A percentile compares a stretch with the other conserved stretches of the same genome.
Evolutionary conservation across 2,329 filamentous ascomycete genomes (phyloP).

Genomic region (Fusarium buharicum): DNA sequence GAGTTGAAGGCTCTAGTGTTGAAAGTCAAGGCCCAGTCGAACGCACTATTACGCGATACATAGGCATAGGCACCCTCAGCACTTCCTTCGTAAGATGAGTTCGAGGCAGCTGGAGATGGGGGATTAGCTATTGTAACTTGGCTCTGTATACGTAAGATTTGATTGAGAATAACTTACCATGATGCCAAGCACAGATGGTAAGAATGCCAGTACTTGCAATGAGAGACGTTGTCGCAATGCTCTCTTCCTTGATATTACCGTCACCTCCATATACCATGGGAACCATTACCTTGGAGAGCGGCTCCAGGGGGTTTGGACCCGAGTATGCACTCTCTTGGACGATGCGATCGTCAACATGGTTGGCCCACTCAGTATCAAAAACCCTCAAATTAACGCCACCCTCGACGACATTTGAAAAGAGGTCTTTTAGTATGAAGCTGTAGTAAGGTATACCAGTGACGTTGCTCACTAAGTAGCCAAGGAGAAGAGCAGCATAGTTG

Average conservation of each 20-base stretch:
- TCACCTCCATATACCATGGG: slow-evolving; percentile 21
- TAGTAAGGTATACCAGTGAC: slow-evolving; percentile 25
- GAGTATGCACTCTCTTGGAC: slow-evolving; percentile 30
- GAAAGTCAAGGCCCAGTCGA: slow-evolving; percentile 29
- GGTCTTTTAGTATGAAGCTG: slow-evolving; percentile 26
- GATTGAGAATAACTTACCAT: slow-evolving; percentile 19
- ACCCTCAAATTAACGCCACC: slow-evolving; percentile 22
- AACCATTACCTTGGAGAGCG: slow-evolving; percentile 1
- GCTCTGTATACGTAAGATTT: no score
- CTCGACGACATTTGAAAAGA: not conserved
- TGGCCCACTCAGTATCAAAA: slow-evolving; percentile 10
- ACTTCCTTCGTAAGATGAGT: no score
- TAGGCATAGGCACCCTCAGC: no score
- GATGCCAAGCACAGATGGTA: slow-evolving; percentile 22
- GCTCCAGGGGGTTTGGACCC: slow-evolving; percentile 14
- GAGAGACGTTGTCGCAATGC: slow-evolving; percentile 22
- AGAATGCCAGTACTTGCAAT: slow-evolving; percentile 31
- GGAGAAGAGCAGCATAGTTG: slow-evolving; percentile 29
- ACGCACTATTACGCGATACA: no score
- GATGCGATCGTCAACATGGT: slow-evolving; percentile 20
- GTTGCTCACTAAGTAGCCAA: slow-evolving; percentile 31
- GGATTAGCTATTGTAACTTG: not conserved
- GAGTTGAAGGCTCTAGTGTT: slow-evolving; percentile 28
- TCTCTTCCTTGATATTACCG: slow-evolving; percentile 37
- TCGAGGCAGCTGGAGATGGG: slow-evolving; percentile 8